Percentiles rank a stretch among this genome's conserved stretches.
Conservation (phyloP, 495 filamentous ascomycete genomes). For the Podospora anserina region DNA sequence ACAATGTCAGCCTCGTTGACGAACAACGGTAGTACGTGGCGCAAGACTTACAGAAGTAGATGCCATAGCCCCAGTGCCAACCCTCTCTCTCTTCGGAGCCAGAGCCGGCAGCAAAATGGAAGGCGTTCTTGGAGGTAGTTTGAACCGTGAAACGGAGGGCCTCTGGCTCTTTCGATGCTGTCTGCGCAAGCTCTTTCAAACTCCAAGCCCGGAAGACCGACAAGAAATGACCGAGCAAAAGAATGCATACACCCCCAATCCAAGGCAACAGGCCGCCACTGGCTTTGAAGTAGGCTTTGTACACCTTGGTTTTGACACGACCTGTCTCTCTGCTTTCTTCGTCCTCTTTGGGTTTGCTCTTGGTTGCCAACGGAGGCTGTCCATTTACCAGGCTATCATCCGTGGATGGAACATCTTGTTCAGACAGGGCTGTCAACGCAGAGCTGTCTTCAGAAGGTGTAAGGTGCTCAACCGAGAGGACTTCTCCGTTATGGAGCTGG, state of each 20-base stretch:
- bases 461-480: slow-evolving; percentile 51
- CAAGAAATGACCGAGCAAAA: slow-evolving; percentile 44
- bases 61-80: slow-evolving; percentile 13
- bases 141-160: slow-evolving; percentile 14
- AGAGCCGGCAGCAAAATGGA: background rate
- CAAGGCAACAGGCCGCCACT: slow-evolving; percentile 57
- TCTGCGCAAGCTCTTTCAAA: slow-evolving; percentile 34
- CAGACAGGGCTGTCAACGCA: slow-evolving; percentile 23
- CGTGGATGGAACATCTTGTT: slow-evolving; percentile 12
- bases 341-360: slow-evolving; percentile 46
- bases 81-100: background rate
- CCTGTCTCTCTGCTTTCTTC: slow-evolving; percentile 49
- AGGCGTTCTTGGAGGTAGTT: background rate
- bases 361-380: slow-evolving; percentile 43
- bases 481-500: slow-evolving; percentile 55
- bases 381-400: slow-evolving; percentile 1
- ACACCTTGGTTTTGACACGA: slow-evolving; percentile 53
- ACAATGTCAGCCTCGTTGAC: background rate
- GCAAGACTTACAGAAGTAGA: slow-evolving; percentile 21
- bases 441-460: slow-evolving; percentile 36
- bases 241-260: slow-evolving; percentile 44
- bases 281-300: slow-evolving; percentile 55
- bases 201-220: slow-evolving; percentile 33
- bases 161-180: slow-evolving; percentile 13
- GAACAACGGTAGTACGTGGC: background rate